Percentiles rank a stretch among this genome's conserved stretches.
Conservation (phyloP, 192 early-diverging fungal species). For the Lunasporangiospora selenospora region DNA sequence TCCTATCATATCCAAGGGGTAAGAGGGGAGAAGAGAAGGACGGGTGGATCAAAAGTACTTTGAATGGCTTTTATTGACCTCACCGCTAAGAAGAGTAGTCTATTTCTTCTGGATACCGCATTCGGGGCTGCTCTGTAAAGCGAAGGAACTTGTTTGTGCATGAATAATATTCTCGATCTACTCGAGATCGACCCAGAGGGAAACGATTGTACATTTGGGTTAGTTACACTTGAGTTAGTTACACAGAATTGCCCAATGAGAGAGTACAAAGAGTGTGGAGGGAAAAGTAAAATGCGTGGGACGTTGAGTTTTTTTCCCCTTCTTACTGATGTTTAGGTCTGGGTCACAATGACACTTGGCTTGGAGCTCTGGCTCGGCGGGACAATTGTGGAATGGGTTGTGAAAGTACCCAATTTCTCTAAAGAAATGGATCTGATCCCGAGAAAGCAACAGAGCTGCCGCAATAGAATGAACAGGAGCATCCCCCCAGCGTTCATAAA, state of each 20-base stretch:
- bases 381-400: conserved; percentile 65
- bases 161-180: conserved; percentile 27
- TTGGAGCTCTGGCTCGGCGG: conserved; percentile 51
- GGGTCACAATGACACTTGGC: conserved; percentile 61
- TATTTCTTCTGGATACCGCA: conserved; percentile 27
- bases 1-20: too few species aligned
- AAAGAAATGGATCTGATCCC: conserved; percentile 75
- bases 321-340: conserved; percentile 54
- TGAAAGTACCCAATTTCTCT: conserved; percentile 80
- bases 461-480: conserved; percentile 78
- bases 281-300: background rate
- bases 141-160: conserved; percentile 30
- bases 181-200: background rate
- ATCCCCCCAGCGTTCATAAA: conserved; percentile 85
- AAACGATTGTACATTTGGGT: background rate
- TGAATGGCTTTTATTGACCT: too few species aligned
- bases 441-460: conserved; percentile 63
- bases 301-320: background rate
- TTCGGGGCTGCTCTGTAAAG: conserved; percentile 2
- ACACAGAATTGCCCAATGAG: too few species aligned
- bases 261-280: too few species aligned
- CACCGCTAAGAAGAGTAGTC: conserved; percentile 5
- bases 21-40: too few species aligned
- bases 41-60: too few species aligned
- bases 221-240: background rate